Evolutionary conservation across 768 basidiomycete genomes (phyloP).

Genomic region (Phanerochaete carnosa): DNA sequence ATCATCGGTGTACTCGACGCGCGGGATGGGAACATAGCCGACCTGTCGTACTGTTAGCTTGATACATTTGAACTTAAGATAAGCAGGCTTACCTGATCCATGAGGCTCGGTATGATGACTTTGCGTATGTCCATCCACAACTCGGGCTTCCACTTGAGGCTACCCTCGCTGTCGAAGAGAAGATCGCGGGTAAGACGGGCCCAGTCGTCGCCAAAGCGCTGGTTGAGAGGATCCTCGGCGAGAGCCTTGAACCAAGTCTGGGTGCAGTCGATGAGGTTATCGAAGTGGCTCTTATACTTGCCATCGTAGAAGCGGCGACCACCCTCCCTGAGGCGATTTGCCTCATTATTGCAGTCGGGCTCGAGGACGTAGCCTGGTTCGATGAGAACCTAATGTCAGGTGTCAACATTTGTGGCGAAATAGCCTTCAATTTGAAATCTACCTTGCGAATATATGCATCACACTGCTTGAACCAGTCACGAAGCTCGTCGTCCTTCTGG

Average conservation of each 20-base stretch:
- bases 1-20: constrained; percentile 91
- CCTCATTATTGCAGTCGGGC: constrained; percentile 67
- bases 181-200: constrained; percentile 77
- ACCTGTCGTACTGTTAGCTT: constrained; percentile 35
- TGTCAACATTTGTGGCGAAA: background rate
- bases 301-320: constrained; percentile 78
- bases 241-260: constrained; percentile 82
- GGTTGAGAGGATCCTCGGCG: constrained; percentile 82
- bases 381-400: constrained; percentile 52
- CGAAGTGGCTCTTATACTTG: constrained; percentile 75
- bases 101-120: constrained; percentile 76
- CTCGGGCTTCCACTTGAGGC: constrained; percentile 82
- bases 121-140: constrained; percentile 86
- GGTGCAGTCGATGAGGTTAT: constrained; percentile 68
- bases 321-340: constrained; percentile 55
- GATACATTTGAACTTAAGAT: background rate
- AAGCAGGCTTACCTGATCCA: constrained; percentile 55
- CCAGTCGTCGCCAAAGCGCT: constrained; percentile 80
- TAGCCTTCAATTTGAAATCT: constrained; percentile 5
- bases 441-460: constrained; percentile 67
- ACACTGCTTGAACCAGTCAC: constrained; percentile 66
- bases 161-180: constrained; percentile 78
- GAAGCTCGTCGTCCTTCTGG: constrained; percentile 67
- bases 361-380: constrained; percentile 87
- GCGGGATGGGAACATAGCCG: constrained; percentile 86